Base-by-base conservation (phyloP, 176 grass and related monocot species). In the Avena eriantha region DNA sequence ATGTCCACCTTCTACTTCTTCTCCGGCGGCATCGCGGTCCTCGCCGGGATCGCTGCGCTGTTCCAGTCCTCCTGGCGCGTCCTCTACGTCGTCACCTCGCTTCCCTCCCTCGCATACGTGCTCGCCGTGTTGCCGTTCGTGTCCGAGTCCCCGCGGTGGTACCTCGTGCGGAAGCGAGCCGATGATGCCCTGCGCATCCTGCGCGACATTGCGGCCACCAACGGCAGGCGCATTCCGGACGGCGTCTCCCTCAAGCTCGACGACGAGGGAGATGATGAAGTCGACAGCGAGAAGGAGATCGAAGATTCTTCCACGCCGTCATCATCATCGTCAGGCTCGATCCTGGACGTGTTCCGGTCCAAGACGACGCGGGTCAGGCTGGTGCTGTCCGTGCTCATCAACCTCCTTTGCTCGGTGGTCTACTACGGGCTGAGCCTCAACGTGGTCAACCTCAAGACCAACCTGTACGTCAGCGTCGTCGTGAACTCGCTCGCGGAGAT, bases 1-100 rank as follows among this genome's bases (percentile, higher is more conserved):
- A 98, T 98, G 97, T 96, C 88, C 65, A 88, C 90, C 10, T 98
- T 98, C 80, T 96, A 98, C 87, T 98, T 96, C 90, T 98, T 96
- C 86, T 98, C 97, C 10, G 87, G 79, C 50, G 96, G 96, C 83
- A 98, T 96, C 46, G 93, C 92, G 0, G 68, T 80, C 0, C 94
- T 96, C 4, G 71, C 96, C 0, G 90, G 88, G 84, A 59, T 94
- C 14, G 96, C 96, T 18, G 91, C 95, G 46, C 15, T 92, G 2
- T 87, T 90, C 87, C 92, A 51, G 5, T 61, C 85, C 0, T 91
- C 97, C 4, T 98, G 90, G 96, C 86, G 96, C 46, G 0, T 48
- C 14, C 93, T 96, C 59, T 98, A 98, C 73, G 86, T 91, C 64
- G 82, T 91, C 75, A 96, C 93, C 15, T 96, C 93, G 31, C 15